Conservation (phyloP, 2,329 filamentous ascomycete genomes). For the Polychaeton citri region DNA sequence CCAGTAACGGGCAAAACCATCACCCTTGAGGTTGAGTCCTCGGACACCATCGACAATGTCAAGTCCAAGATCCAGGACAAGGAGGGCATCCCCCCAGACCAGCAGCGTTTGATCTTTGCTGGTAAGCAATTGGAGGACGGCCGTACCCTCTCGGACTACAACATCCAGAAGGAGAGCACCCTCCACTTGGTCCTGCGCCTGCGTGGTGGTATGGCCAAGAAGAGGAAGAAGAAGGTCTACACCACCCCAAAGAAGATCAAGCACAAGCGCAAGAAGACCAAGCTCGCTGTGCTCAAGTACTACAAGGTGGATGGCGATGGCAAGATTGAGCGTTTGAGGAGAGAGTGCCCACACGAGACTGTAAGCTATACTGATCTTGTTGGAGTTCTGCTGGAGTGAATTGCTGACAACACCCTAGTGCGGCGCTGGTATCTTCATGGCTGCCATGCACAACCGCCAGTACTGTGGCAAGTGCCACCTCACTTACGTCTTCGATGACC, state of each 20-base stretch:
- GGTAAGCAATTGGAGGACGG: slow-evolving; percentile 99
- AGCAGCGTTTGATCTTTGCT: slow-evolving; percentile 99
- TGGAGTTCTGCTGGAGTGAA: neutral
- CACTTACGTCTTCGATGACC: slow-evolving; percentile 57
- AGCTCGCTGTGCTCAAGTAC: slow-evolving; percentile 99
- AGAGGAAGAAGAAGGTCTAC: slow-evolving; percentile 99
- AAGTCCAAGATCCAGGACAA: slow-evolving; percentile 97
- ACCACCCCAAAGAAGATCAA: slow-evolving; percentile 99
- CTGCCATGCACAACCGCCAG: slow-evolving; percentile 98
- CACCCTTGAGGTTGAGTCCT: slow-evolving; percentile 99
- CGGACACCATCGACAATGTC: slow-evolving; percentile 99
- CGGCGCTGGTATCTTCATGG: slow-evolving; percentile 99
- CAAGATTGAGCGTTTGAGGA: slow-evolving; percentile 98
- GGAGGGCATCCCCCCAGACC: slow-evolving; percentile 98
- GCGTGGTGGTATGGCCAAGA: slow-evolving; percentile 91
- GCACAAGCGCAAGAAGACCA: slow-evolving; percentile 99
- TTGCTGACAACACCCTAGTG: slow-evolving; percentile 48
- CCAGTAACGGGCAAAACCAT: slow-evolving; percentile 95
- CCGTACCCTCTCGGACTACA: slow-evolving; percentile 98
- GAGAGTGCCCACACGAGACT: slow-evolving; percentile 88
- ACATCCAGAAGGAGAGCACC: slow-evolving; percentile 99
- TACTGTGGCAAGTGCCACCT: slow-evolving; percentile 71
- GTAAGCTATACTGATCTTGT: slow-evolving; percentile 40
- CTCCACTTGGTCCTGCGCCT: slow-evolving; percentile 96
- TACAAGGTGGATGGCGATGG: slow-evolving; percentile 99